Percentiles rank a stretch among this genome's conserved stretches.
phyloP scores from a whole-genome alignment of 2,329 filamentous ascomycete species.

The Ascosphaera acerosa region DNA sequence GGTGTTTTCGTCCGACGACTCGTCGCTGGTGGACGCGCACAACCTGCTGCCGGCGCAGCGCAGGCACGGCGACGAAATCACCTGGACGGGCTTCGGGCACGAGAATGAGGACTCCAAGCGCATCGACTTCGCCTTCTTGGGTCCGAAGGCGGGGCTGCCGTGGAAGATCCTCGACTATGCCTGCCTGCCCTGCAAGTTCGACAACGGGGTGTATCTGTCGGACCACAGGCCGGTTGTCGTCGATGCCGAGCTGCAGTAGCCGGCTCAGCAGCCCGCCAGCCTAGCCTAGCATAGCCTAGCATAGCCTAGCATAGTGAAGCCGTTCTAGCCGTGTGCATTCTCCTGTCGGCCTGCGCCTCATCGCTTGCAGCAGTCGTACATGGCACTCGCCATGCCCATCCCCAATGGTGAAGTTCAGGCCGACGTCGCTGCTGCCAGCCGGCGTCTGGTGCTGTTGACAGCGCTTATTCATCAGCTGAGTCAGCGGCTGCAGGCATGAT shows the following conservation, averaged over 20 bases:
- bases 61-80: slow-evolving; percentile 26
- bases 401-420: no score
- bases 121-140: slow-evolving; percentile 29
- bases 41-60: slow-evolving; percentile 12
- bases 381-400: no score
- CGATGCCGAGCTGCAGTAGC: slow-evolving; percentile 14
- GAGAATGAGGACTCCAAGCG: slow-evolving; percentile 15
- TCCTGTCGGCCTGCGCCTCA: no score
- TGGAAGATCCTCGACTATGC: slow-evolving; percentile 25
- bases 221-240: slow-evolving; percentile 33
- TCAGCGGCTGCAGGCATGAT: no score
- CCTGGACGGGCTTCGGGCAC: slow-evolving; percentile 28
- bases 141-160: slow-evolving; percentile 6
- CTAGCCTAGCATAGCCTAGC: slow-evolving; percentile 19
- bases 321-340: background rate
- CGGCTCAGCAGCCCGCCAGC: no score
- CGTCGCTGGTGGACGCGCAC: slow-evolving; percentile 15
- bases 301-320: slow-evolving; percentile 10
- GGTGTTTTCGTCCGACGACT: slow-evolving; percentile 18
- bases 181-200: slow-evolving; percentile 28
- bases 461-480: no score
- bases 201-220: slow-evolving; percentile 28
- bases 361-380: no score
- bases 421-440: no score
- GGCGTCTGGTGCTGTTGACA: no score